Base-by-base conservation (phyloP, 2,329 filamentous ascomycete species). In the Xylariaceae sp. region DNA sequence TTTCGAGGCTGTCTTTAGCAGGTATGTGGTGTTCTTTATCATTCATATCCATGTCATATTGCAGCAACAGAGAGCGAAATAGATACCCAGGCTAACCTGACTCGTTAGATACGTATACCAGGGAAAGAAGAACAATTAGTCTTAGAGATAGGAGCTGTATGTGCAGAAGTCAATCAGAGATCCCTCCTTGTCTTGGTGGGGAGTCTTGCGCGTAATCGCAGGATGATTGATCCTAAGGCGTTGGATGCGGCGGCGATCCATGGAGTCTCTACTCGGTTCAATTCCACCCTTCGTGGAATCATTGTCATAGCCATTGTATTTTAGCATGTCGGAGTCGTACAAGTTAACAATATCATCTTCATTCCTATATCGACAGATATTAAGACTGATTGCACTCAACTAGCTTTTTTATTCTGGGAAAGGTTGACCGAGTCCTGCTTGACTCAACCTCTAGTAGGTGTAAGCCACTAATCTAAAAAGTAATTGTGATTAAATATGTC, bases 1-100 rank as follows among this genome's bases (percentile, higher is more conserved):
- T 12, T 67, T 71, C 2, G 74, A 82, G 65, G 67, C 71, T 14
- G 60, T 75, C 21, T 55, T 81, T 37, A 73, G 73, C 42, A 63
- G 67, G 64, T 80, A 66, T 50, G 66, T 71, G 37, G 23, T 22
- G 20, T 27, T 17, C n/a, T n/a, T 17, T 11, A 19, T 5, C 7
- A n/a, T n/a, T n/a, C n/a, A n/a, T n/a, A n/a, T n/a, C n/a, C n/a
- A n/a, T n/a, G n/a, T n/a, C n/a, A n/a, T n/a, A n/a, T n/a, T n/a
- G n/a, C n/a, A n/a, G n/a, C n/a, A n/a, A n/a, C n/a, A n/a, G n/a
- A n/a, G n/a, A n/a, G n/a, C n/a, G n/a, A n/a, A n/a, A n/a, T n/a
- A n/a, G n/a, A n/a, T n/a, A n/a, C n/a, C n/a, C n/a, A n/a, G n/a
- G n/a, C n/a, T n/a, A n/a, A n/a, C n/a, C n/a, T n/a, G n/a, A n/a